These are phyloP conservation scores for Cordyceps cicadae DNA, from an alignment of 2,329 filamentous ascomycete genomes.

Conservation along the genomic window DNA sequence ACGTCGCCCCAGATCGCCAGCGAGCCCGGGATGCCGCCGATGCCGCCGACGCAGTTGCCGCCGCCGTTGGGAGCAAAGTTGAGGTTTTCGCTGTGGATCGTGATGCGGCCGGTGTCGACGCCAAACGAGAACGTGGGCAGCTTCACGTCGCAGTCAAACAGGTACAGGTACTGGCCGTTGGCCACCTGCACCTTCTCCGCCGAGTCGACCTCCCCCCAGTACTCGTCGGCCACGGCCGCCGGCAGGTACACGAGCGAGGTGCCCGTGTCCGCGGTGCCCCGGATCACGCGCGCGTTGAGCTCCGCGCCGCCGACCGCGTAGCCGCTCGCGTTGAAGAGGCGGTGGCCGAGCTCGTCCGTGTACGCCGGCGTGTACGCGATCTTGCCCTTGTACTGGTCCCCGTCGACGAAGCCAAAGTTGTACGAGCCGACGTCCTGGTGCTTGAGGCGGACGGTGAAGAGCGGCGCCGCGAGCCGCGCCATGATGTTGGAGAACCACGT, in stretches of 20 bases:
- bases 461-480: conserved; percentile 16
- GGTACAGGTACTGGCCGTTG: neutral
- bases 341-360: conserved; percentile 56
- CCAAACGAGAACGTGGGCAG: conserved; percentile 45
- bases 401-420: conserved; percentile 66
- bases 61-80: neutral
- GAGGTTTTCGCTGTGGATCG: conserved; percentile 24
- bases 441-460: conserved; percentile 65
- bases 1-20: conserved; percentile 55
- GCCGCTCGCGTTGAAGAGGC: conserved; percentile 31
- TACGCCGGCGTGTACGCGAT: conserved; percentile 52
- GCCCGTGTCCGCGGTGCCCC: conserved; percentile 48
- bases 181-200: neutral
- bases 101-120: conserved; percentile 49
- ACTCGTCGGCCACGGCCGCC: conserved; percentile 37
- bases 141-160: conserved; percentile 34
- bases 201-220: conserved; percentile 28
- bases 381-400: conserved; percentile 50
- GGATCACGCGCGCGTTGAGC: conserved; percentile 30
- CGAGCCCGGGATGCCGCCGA: conserved; percentile 44
- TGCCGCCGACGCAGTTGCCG: conserved; percentile 53
- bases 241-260: conserved; percentile 56
- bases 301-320: conserved; percentile 16
- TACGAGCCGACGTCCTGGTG: conserved; percentile 51
- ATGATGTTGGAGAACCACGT: conserved; percentile 34